These are phyloP conservation scores for Pichia rugopelliculosa DNA, from an alignment of 805 yeast genomes.

Conservation along the genomic window DNA sequence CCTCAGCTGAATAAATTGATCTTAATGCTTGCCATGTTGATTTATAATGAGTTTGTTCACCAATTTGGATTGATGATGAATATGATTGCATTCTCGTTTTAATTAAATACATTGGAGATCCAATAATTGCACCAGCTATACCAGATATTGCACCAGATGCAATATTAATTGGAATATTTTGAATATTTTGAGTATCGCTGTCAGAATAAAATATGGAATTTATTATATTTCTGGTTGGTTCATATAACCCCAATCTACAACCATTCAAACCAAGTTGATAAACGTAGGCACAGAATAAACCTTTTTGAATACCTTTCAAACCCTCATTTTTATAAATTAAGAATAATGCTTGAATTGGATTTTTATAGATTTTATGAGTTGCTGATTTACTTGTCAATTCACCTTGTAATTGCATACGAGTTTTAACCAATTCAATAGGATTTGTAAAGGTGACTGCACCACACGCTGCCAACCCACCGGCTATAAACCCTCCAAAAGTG, in stretches of 20 bases:
- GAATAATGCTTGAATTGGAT: slow-evolving; percentile 77
- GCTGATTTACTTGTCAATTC: slow-evolving; percentile 55
- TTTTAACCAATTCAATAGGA: slow-evolving; percentile 91
- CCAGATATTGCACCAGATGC: slow-evolving; percentile 80
- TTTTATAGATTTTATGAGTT: slow-evolving; percentile 51
- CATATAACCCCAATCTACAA: slow-evolving; percentile 89
- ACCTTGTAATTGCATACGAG: slow-evolving; percentile 95
- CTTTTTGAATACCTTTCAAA: slow-evolving; percentile 79
- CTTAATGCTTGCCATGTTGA: slow-evolving; percentile 61
- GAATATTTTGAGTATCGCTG: slow-evolving; percentile 40
- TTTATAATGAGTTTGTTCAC: slow-evolving; percentile 86
- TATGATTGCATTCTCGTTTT: slow-evolving; percentile 97
- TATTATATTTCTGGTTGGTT: slow-evolving; percentile 62
- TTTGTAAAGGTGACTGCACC: slow-evolving; percentile 96
- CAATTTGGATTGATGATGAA: slow-evolving; percentile 58
- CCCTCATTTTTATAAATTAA: slow-evolving; percentile 79
- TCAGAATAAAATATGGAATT: slow-evolving; percentile 51
- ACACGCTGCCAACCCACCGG: slow-evolving; percentile 94
- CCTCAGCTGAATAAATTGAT: slow-evolving; percentile 58
- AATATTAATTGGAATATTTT: slow-evolving; percentile 55
- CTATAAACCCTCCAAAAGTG: slow-evolving; percentile 72
- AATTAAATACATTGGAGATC: slow-evolving; percentile 86
- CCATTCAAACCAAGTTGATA: slow-evolving; percentile 92
- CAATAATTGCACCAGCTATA: slow-evolving; percentile 77
- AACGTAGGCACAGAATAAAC: slow-evolving; percentile 78